Base-by-base conservation (phyloP, 371 early-diverging fungal species). In the Mortierella sp. region DNA sequence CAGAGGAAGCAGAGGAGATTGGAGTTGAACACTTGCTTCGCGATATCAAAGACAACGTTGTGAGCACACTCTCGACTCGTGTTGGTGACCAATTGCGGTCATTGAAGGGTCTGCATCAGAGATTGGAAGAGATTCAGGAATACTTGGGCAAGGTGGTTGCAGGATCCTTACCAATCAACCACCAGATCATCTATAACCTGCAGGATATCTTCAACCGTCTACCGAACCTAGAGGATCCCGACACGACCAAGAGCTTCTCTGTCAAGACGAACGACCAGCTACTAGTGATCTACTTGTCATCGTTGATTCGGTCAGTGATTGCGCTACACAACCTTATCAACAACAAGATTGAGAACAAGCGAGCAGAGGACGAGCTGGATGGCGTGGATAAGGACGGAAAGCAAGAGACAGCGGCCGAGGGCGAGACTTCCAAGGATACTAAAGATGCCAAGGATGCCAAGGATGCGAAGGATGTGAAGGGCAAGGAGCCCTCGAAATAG, bases 1-100 rank as follows among this genome's bases (percentile, higher is more conserved):
- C 99, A 3, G 99, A 99, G 76, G 99, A 99, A 84, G 95, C 99
- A 10, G 99, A 99, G 83, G 99, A 99, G 81, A 98, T 99, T 70
- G 99, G 99, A 57, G 99, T 99, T 2, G 99, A 99, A 80, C 99
- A 99, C 78, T 86, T 99, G 67, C 85, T 99, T 57, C 91, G 99
- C 61, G 99, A 99, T 79, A 96, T 99, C 71, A 97, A 97, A 81
- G 99, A 97, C 80, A 96, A 90, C 60, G 91, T 95, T 21, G 92
- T 94, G n/a, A 96, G 98, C 14, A 93, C 96, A 22, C 82, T 98
- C 50, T 93, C 96, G 0, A 94, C 93, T 22, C 90, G 94, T 37
- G 90, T 98, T 47, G 90, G 89, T 9, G 86, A 91, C 71, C 97
- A 97, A 81, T 81, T 98, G 61, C 86, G 92, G 28, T 96, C 96